phyloP scores from a whole-genome alignment of 2,329 filamentous ascomycete genomes.

The Paradendryphiella salina region DNA sequence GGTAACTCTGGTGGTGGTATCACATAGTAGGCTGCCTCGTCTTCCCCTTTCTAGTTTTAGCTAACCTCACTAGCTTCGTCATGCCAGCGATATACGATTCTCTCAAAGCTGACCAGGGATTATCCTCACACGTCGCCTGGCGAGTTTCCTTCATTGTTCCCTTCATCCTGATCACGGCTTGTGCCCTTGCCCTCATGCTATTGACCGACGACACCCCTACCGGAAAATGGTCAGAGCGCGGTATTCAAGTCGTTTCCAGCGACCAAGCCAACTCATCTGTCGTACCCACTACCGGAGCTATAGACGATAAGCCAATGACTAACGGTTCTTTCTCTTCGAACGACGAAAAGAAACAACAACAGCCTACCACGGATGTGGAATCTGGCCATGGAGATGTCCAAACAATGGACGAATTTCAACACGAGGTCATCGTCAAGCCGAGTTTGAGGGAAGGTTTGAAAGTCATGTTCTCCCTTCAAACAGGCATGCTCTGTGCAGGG shows the following conservation, averaged over 20 bases:
- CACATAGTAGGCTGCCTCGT: slow-evolving; percentile 63
- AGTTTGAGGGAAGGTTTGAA: slow-evolving; percentile 62
- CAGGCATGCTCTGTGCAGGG: slow-evolving; percentile 55
- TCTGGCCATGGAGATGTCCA: slow-evolving; percentile 55
- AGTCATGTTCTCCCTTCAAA: slow-evolving; percentile 65
- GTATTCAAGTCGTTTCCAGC: slow-evolving; percentile 60
- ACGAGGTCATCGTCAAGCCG: slow-evolving; percentile 66
- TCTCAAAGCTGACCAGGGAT: slow-evolving; percentile 61
- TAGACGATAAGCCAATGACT: slow-evolving; percentile 49
- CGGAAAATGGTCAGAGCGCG: slow-evolving; percentile 77
- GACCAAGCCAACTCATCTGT: slow-evolving; percentile 54
- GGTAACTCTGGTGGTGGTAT: slow-evolving; percentile 88
- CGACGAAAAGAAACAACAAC: slow-evolving; percentile 43
- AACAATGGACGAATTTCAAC: slow-evolving; percentile 59
- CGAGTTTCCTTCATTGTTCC: slow-evolving; percentile 83
- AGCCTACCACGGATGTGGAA: slow-evolving; percentile 47
- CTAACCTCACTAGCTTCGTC: slow-evolving; percentile 61
- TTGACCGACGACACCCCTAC: slow-evolving; percentile 80
- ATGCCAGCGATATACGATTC: slow-evolving; percentile 91
- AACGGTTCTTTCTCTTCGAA: slow-evolving; percentile 45
- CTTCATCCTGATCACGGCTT: slow-evolving; percentile 70
- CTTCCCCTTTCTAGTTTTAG: background rate
- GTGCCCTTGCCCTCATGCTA: slow-evolving; percentile 69
- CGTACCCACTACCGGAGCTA: slow-evolving; percentile 56
- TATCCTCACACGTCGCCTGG: slow-evolving; percentile 74